Percentiles rank a stretch among this genome's conserved stretches.
These are phyloP conservation scores for Leccinum ochraceum DNA, from an alignment of 768 basidiomycete genomes.

Conservation along the genomic window DNA sequence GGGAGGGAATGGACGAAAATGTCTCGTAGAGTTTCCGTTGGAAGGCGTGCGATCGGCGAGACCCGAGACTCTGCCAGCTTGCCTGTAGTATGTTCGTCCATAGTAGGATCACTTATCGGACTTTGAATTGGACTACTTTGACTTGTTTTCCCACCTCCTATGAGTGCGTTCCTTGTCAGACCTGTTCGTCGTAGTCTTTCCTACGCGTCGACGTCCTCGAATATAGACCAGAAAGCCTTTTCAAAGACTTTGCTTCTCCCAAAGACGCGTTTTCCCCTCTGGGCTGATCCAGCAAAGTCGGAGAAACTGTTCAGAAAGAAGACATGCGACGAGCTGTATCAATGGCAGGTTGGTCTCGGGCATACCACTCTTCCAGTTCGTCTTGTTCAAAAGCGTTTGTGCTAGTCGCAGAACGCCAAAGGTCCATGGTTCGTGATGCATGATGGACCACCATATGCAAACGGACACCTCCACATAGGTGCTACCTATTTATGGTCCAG, in stretches of 20 bases:
- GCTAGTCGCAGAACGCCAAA: constrained; percentile 62
- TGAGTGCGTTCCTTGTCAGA: constrained; percentile 11
- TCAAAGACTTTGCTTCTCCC: constrained; percentile 76
- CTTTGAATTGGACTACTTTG: too few relatives aligned
- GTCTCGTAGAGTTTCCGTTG: neutral
- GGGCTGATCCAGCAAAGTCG: constrained; percentile 62
- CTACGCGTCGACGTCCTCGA: constrained; percentile 6
- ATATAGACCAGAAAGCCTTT: constrained; percentile 40
- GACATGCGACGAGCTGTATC: constrained; percentile 76
- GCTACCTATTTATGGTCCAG: constrained; percentile 9
- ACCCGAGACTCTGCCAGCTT: neutral
- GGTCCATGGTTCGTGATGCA: constrained; percentile 83
- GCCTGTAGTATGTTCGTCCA: too few relatives aligned
- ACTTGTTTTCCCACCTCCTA: too few relatives aligned
- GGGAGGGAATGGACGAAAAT: neutral
- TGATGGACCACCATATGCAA: constrained; percentile 97
- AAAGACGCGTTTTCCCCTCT: constrained; percentile 75
- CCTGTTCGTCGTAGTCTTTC: constrained; percentile 17
- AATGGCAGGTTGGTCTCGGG: constrained; percentile 63
- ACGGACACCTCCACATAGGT: constrained; percentile 97
- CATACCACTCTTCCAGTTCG: neutral
- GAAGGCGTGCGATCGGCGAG: neutral
- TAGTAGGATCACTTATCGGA: too few relatives aligned
- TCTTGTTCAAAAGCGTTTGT: neutral
- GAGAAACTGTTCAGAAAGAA: constrained; percentile 58